Evolutionary conservation across 306 rosid species (phyloP).

Genomic region (Casuarina cunninghamiana): DNA sequence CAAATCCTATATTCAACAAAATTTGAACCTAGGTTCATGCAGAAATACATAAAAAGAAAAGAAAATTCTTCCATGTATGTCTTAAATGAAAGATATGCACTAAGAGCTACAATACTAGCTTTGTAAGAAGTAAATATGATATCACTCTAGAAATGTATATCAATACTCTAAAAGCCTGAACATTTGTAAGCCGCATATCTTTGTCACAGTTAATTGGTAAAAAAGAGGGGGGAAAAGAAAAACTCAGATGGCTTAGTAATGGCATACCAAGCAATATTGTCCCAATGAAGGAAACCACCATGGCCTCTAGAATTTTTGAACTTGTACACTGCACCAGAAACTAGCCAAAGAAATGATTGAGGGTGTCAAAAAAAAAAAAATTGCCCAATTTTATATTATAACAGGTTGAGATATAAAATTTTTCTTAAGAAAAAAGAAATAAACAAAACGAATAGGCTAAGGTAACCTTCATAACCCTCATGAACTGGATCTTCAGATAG

Average conservation of each 20-base stretch:
- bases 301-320: conserved; percentile 79
- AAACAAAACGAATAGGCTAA: not conserved
- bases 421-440: not conserved
- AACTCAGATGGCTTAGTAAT: not conserved
- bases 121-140: not conserved
- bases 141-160: not conserved
- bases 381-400: conserved; percentile 3
- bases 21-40: not conserved
- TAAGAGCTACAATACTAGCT: not conserved
- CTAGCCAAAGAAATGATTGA: conserved; percentile 36
- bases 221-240: not conserved
- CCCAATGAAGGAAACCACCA: conserved; percentile 94
- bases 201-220: not conserved
- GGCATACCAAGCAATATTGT: conserved; percentile 61
- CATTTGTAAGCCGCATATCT: not conserved
- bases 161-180: not conserved
- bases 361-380: not conserved
- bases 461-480: conserved; percentile 82
- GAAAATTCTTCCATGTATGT: not conserved
- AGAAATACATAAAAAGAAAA: not conserved
- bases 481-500: conserved; percentile 80
- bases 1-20: not conserved
- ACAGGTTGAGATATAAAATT: not conserved
- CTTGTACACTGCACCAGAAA: conserved; percentile 69
- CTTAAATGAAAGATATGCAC: not conserved